phyloP scores from a whole-genome alignment of 1,139 yeast species.

The Kazachstania sp. region DNA sequence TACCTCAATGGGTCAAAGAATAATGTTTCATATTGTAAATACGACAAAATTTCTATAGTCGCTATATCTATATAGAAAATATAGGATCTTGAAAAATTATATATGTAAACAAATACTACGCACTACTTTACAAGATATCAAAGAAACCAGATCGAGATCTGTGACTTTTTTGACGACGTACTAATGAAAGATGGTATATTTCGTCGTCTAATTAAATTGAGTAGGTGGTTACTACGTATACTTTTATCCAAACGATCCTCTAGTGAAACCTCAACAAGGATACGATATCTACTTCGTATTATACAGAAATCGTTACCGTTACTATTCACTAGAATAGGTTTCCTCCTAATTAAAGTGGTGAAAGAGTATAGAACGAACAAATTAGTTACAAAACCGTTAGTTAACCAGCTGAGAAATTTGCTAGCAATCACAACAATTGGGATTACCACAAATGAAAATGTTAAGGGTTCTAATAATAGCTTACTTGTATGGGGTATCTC shows the following conservation, averaged over 20 bases:
- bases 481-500: too few species aligned
- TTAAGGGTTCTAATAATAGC: too few species aligned
- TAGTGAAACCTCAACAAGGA: background rate
- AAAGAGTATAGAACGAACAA: background rate
- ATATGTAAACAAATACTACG: too few species aligned
- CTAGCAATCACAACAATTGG: background rate
- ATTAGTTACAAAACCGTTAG: background rate
- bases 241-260: background rate
- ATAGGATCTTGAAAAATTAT: too few species aligned
- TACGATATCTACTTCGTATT: background rate
- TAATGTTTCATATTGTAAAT: too few species aligned
- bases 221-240: background rate
- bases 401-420: background rate
- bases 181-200: background rate
- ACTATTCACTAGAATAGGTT: background rate
- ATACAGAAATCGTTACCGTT: background rate
- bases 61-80: too few species aligned
- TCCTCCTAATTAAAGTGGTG: background rate
- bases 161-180: background rate
- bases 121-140: too few species aligned
- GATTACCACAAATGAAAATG: background rate
- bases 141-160: background rate
- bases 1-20: constrained; percentile 62
- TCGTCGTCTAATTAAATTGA: background rate
- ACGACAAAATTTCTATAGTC: too few species aligned